Conservation (phyloP, 441 rosid species). For the Eruca vesicaria region DNA sequence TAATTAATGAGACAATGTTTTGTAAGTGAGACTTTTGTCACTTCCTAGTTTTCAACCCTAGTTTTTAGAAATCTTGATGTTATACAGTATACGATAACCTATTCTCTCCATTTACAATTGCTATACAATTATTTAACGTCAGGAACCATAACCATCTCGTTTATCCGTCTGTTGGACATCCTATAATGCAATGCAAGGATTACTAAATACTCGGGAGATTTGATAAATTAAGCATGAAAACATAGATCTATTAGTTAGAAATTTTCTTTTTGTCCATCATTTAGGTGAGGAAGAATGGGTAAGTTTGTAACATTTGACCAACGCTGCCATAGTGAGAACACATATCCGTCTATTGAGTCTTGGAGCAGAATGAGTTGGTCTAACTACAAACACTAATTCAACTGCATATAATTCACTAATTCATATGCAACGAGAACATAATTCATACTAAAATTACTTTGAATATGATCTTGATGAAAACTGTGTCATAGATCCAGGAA, state of each 20-base stretch:
- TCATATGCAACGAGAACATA: not conserved
- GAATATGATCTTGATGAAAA: not conserved
- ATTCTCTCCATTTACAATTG: not conserved
- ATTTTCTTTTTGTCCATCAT: no score
- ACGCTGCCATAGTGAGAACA: not conserved
- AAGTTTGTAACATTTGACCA: not conserved
- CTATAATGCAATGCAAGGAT: no score
- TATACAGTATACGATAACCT: not conserved
- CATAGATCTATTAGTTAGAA: no score
- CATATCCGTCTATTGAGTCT: not conserved
- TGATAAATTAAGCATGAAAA: no score
- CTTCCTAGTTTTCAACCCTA: not conserved
- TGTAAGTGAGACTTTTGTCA: not conserved
- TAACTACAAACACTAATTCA: not conserved
- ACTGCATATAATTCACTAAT: not conserved
- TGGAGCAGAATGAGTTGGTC: not conserved
- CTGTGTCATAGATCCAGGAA: not conserved
- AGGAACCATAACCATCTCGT: not conserved
- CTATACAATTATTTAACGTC: not conserved
- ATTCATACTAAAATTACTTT: not conserved
- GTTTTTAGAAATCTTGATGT: not conserved
- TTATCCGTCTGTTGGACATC: no score
- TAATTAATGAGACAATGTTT: not conserved
- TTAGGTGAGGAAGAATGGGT: not conserved
- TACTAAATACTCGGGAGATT: no score